Evolutionary conservation across 208 protist species (phyloP), one percentile per base, ranked within the genome.

Genomic region (Phytomonas francai): DNA sequence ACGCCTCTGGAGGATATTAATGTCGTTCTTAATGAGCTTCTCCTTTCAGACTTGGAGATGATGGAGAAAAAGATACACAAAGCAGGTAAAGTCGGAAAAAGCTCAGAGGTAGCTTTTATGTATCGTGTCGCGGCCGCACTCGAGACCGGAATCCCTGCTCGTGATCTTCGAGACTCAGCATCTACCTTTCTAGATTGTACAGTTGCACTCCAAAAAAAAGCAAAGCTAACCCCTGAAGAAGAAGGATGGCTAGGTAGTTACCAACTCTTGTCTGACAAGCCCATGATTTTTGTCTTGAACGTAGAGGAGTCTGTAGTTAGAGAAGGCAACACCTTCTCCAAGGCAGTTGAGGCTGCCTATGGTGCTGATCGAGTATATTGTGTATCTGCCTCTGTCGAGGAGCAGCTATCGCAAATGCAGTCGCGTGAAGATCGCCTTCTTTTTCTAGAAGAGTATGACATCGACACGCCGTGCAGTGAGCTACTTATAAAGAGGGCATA

Each of bases 221-320:
- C 59, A n/a, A 70, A 56, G 33, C 59, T 78, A 36, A 65, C 73
- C 8, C n/a, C 39, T 7, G 59, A 89, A 61, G 76, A 89, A 60
- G 22, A 30, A 27, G 57, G 65, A 8, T 79, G 72, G 61, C 65
- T 92, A 45, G 66, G 79, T 56, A 71, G 72, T 64, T 92, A 84
- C 66, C 72, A 90, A 27, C 70, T 96, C 29, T 80, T 96, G 22
- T 87, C 86, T 12, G 71, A 70, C 33, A 96, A 96, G 67, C 86
- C 88, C 11, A 92, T 90, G 77, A 73, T 96, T 70, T 93, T 87
- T 78, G 88, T 96, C 28, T 79, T 93, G 29, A 96, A 96, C 68
- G 76, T 91, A 9, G 88, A 94, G 33, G 91, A 96, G 54, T 27
- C 42, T 12, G 62, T 69, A 39, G 80, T 91, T 12, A 72, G 62